Evolutionary conservation across 2,329 filamentous ascomycete species (phyloP).

Genomic region (Phymatotrichopsis omnivora): DNA sequence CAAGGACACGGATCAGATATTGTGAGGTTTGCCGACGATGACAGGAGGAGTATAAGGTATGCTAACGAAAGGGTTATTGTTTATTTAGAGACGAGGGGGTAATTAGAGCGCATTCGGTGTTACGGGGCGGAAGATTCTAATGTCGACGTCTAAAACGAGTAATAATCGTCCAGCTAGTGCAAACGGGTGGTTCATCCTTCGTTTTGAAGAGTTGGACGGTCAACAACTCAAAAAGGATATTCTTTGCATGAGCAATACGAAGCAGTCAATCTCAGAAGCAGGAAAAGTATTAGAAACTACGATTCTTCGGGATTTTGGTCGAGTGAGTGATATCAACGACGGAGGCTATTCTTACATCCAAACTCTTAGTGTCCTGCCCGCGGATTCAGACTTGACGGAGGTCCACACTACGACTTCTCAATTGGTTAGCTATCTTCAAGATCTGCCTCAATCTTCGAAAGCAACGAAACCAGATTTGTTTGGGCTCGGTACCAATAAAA

Average conservation of each 20-base stretch:
- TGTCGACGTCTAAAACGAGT: no score
- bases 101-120: no score
- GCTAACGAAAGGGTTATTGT: no score
- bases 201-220: not conserved
- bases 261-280: not conserved
- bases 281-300: not conserved
- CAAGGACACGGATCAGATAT: no score
- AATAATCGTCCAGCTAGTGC: no score
- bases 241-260: not conserved
- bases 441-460: not conserved
- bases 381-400: not conserved
- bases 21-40: no score
- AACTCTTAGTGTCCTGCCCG: not conserved
- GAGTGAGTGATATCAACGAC: not conserved
- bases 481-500: constrained; percentile 1
- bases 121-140: no score
- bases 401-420: not conserved
- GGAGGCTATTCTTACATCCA: not conserved
- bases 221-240: not conserved
- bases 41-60: no score
- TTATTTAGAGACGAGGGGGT: no score
- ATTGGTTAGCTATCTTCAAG: not conserved
- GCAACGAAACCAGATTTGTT: constrained; percentile 6
- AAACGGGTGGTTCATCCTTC: constrained; percentile 3
- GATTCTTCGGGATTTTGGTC: not conserved